Conservation (phyloP, 306 rosid species). For the Cicer yamashitae region DNA sequence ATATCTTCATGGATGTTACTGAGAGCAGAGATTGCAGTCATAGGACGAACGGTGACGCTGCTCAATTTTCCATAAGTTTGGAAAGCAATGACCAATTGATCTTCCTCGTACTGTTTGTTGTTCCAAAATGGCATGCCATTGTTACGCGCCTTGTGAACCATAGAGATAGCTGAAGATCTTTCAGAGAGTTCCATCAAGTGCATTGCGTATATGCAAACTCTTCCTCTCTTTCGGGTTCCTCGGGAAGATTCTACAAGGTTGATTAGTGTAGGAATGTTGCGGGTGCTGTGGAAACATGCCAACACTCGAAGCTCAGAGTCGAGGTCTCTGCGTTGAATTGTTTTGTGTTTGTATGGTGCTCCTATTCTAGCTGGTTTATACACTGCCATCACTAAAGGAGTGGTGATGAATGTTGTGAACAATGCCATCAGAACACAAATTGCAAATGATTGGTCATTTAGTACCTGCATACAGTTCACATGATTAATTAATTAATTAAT, state of each 20-base stretch:
- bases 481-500: too few relatives aligned
- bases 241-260: conserved; percentile 71
- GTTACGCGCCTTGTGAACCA: conserved; percentile 76
- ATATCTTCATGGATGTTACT: conserved; percentile 66
- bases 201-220: conserved; percentile 74
- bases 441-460: conserved; percentile 76
- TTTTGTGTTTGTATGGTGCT: conserved; percentile 69
- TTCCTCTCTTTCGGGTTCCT: conserved; percentile 59
- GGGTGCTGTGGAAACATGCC: conserved; percentile 76
- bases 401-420: conserved; percentile 78
- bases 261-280: conserved; percentile 66
- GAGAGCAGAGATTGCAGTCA: conserved; percentile 74
- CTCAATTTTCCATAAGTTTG: conserved; percentile 65
- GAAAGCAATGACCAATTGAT: conserved; percentile 69
- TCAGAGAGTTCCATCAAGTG: conserved; percentile 83
- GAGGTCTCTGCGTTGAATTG: conserved; percentile 48
- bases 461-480: conserved; percentile 50
- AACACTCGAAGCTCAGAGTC: conserved; percentile 65
- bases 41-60: conserved; percentile 64
- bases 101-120: conserved; percentile 50
- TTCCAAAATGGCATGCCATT: conserved; percentile 80
- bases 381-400: conserved; percentile 69
- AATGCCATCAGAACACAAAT: conserved; percentile 77
- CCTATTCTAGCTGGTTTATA: conserved; percentile 74
- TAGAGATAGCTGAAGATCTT: conserved; percentile 76